Evolutionary conservation across 768 basidiomycete genomes (phyloP), one percentile per base, ranked within the genome.

Genomic region (Lentinula sp.): DNA sequence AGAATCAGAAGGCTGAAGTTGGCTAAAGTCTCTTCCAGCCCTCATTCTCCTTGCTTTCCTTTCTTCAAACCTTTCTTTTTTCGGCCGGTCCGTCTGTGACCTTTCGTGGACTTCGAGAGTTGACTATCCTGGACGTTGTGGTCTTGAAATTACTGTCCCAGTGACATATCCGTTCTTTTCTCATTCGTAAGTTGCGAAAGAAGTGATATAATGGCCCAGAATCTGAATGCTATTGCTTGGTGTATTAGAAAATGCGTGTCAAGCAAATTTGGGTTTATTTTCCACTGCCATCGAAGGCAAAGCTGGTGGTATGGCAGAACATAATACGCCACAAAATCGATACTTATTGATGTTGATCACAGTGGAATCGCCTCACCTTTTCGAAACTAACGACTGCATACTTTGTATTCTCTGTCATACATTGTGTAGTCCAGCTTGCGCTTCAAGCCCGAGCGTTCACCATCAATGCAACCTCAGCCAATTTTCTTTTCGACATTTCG

Each of bases 341-440:
- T 49, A 43, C 6, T 57, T 52, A 13, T 42, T 15, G 23, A 39
- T 32, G 20, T 33, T 54, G 42, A 10, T 32, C 36, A 15, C 67
- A 91, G 88, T 88, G 86, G 85, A 78, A 83, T 60, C 82, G 88
- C 60, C 75, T 91, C 66, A 86, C 87, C 20, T 83, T 85, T 67
- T 88, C 89, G 52, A 79, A 79, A 41, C 76, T 88, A 57, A 86
- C 90, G 18, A 74, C 79, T 62, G 67, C 83, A 67, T 93, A 90
- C 71, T 83, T 90, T 68, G 58, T 78, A 48, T 88, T 91, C 69
- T 86, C 90, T 20, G 60, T 87, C 56, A 53, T 83, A 49, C 87
- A 91, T 69, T 90, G 86, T 65, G 65, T 80, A 60, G 69, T 90
- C 61, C 90, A 91, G 71, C 76, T 91, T 64, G 76, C 81, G 32